Evolutionary conservation across 1,284 basidiomycete species (phyloP).

Genomic region (Leccinum pachyderme): DNA sequence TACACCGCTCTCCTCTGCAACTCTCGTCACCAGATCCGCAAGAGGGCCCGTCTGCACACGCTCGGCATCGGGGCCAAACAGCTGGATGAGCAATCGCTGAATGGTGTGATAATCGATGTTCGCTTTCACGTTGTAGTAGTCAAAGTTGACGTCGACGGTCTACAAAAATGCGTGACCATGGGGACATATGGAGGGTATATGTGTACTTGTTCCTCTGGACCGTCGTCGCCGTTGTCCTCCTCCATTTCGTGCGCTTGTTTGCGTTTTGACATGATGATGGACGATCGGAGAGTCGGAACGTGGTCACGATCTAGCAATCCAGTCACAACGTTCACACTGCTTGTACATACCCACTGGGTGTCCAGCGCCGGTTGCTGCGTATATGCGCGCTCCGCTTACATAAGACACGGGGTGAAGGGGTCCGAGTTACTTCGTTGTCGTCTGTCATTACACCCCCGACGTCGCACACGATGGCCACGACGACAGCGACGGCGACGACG

Average conservation of each 20-base stretch:
- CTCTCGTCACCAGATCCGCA: slow-evolving; percentile 72
- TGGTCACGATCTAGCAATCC: no score
- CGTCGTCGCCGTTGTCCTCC: slow-evolving; percentile 3
- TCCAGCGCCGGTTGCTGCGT: not conserved
- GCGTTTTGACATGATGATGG: slow-evolving; percentile 26
- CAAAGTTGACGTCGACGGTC: slow-evolving; percentile 83
- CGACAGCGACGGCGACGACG: slow-evolving; percentile 14
- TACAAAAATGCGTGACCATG: not conserved
- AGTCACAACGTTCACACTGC: no score
- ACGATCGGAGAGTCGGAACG: not conserved
- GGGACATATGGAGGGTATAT: no score
- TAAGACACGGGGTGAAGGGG: slow-evolving; percentile 18
- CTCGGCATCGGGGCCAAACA: slow-evolving; percentile 81
- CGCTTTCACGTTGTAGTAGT: slow-evolving; percentile 86
- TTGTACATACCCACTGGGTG: no score
- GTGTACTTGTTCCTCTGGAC: slow-evolving; percentile 21
- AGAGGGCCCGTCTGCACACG: slow-evolving; percentile 69
- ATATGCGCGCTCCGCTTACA: slow-evolving; percentile 10
- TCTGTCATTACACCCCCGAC: slow-evolving; percentile 1
- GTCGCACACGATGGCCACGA: slow-evolving; percentile 24
- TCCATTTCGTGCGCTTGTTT: slow-evolving; percentile 21
- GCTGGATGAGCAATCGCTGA: slow-evolving; percentile 77
- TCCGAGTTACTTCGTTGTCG: not conserved
- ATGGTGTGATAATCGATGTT: slow-evolving; percentile 83
- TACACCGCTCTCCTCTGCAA: slow-evolving; percentile 53